Percentiles rank a stretch among this genome's conserved stretches.
Conservation (phyloP, 2,329 filamentous ascomycete genomes). For the Penicillium sp. region DNA sequence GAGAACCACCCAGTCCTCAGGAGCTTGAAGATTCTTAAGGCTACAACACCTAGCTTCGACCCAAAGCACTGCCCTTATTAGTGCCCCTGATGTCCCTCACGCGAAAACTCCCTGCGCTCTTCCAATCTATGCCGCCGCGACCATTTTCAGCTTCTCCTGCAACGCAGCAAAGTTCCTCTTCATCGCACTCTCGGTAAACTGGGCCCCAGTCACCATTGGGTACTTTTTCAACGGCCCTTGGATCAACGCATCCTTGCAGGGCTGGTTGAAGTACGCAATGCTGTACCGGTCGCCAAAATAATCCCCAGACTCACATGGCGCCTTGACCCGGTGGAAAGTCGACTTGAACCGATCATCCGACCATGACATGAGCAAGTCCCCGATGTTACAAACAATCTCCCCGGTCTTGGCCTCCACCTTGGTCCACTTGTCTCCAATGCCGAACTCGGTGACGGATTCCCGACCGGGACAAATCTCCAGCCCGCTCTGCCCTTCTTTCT, state of each 20-base stretch:
- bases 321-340: constrained; percentile 67
- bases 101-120: constrained; percentile 13
- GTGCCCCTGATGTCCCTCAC: constrained; percentile 21
- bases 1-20: constrained; percentile 7
- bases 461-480: constrained; percentile 68
- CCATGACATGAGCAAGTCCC: constrained; percentile 69
- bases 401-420: constrained; percentile 60
- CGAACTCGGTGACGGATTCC: constrained; percentile 63
- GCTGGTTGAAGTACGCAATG: constrained; percentile 70
- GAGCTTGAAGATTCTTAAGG: neutral
- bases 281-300: constrained; percentile 66
- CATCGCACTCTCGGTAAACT: constrained; percentile 64
- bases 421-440: constrained; percentile 64
- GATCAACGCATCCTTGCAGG: constrained; percentile 60
- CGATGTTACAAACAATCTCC: constrained; percentile 67
- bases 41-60: constrained; percentile 2
- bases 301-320: constrained; percentile 57
- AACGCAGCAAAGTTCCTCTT: constrained; percentile 59
- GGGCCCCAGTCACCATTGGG: constrained; percentile 60
- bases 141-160: constrained; percentile 51
- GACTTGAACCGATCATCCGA: constrained; percentile 69
- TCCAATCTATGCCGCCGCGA: constrained; percentile 20
- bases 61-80: constrained; percentile 11
- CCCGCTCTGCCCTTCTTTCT: constrained; percentile 62
- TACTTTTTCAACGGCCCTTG: constrained; percentile 67